Conservation (phyloP, 495 filamentous ascomycete species). For the Pseudoneurospora amorphoporcata region DNA sequence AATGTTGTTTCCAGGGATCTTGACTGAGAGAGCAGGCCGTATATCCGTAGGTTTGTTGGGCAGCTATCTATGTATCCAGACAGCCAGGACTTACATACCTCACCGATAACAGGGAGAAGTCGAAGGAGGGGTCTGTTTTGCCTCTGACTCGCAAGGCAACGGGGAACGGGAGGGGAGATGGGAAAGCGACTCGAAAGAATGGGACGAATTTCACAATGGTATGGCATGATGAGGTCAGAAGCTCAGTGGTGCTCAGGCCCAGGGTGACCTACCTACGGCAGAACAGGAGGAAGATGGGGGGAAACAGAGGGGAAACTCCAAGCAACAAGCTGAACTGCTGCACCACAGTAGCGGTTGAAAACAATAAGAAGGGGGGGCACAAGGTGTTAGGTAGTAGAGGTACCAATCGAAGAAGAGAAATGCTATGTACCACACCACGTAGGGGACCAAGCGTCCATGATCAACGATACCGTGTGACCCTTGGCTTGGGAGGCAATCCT, state of each 20-base stretch:
- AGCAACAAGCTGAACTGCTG: not conserved
- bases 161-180: not conserved
- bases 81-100: not conserved
- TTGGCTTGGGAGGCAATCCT: not conserved
- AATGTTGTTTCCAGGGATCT: not conserved
- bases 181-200: not conserved
- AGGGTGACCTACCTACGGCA: no score
- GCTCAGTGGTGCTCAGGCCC: not conserved
- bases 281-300: not conserved
- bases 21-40: not conserved
- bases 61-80: not conserved
- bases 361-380: not conserved
- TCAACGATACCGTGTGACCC: conserved; percentile 2
- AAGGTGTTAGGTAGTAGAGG: no score
- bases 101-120: not conserved
- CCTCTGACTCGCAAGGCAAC: not conserved
- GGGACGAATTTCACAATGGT: not conserved
- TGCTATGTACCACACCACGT: not conserved
- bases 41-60: not conserved
- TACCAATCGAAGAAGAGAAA: not conserved
- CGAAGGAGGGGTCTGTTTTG: not conserved
- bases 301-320: not conserved
- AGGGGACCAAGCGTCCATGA: not conserved
- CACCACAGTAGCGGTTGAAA: not conserved
- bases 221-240: not conserved